Conservation (phyloP, 805 yeast genomes). For the Candida gorgasii region DNA sequence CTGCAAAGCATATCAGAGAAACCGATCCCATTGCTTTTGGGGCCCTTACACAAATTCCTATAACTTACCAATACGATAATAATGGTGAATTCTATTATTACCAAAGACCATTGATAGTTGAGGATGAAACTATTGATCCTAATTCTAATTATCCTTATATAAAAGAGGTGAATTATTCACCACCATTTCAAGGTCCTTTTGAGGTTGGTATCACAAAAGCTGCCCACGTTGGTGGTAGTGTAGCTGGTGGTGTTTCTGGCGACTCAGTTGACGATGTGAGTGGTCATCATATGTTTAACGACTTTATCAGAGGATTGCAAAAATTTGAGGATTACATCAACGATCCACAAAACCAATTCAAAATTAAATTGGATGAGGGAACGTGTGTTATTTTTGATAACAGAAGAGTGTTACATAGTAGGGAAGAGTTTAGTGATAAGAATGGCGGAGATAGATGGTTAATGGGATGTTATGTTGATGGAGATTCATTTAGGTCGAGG, state of each 20-base stretch:
- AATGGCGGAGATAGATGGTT: conserved; percentile 63
- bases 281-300: conserved; percentile 46
- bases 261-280: conserved; percentile 37
- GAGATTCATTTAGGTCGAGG: conserved; percentile 67
- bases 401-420: conserved; percentile 68
- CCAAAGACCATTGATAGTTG: conserved; percentile 63
- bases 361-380: conserved; percentile 55
- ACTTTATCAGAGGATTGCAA: conserved; percentile 58
- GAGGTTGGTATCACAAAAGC: conserved; percentile 52
- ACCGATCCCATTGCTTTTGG: conserved; percentile 62
- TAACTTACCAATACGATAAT: conserved; percentile 67
- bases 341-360: conserved; percentile 53
- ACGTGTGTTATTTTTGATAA: conserved; percentile 70
- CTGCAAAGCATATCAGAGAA: conserved; percentile 56
- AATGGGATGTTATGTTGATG: conserved; percentile 75
- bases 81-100: conserved; percentile 62
- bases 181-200: conserved; percentile 82
- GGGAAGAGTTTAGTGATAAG: conserved; percentile 43
- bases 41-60: conserved; percentile 62
- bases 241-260: conserved; percentile 5
- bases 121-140: conserved; percentile 33
- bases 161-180: conserved; percentile 69
- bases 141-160: conserved; percentile 29
- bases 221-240: not conserved
- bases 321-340: conserved; percentile 61